A percentile compares a stretch with the other conserved stretches of the same genome.
Conservation (phyloP, 2,329 filamentous ascomycete genomes). For the Pseudocercospora fijiensis region DNA sequence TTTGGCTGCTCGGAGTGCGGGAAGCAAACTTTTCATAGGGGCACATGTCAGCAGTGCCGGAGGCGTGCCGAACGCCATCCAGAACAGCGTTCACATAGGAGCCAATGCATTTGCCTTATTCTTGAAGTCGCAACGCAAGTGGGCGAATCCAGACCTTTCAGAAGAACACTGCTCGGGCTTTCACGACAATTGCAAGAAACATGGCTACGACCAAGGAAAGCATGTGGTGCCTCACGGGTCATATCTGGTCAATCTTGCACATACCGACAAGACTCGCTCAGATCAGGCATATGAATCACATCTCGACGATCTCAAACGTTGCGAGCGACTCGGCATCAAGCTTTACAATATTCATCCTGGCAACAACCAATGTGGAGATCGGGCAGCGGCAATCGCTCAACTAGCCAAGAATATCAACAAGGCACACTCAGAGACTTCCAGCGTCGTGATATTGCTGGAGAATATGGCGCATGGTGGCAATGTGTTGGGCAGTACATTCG, state of each 20-base stretch:
- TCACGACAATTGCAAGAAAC: conserved; percentile 63
- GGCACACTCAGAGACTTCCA: conserved; percentile 67
- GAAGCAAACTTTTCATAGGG: conserved; percentile 79
- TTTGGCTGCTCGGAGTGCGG: conserved; percentile 66
- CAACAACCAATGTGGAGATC: conserved; percentile 62
- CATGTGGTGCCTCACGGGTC: conserved; percentile 89
- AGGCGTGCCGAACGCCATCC: conserved; percentile 85
- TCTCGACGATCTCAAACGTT: conserved; percentile 81
- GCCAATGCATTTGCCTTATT: conserved; percentile 94
- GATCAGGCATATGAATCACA: conserved; percentile 83
- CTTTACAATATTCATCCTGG: conserved; percentile 99
- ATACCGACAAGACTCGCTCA: conserved; percentile 75
- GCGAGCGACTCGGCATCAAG: conserved; percentile 78
- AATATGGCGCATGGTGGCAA: conserved; percentile 94
- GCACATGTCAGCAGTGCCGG: conserved; percentile 90
- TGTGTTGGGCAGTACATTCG: conserved; percentile 79
- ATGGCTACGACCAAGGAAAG: conserved; percentile 68
- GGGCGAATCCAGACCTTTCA: conserved; percentile 77
- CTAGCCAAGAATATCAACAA: conserved; percentile 81
- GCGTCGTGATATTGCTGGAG: conserved; percentile 83
- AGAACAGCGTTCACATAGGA: conserved; percentile 48
- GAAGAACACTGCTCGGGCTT: conserved; percentile 69
- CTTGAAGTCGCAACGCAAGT: conserved; percentile 94
- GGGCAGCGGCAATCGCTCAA: conserved; percentile 68
- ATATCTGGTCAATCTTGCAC: conserved; percentile 94